Evolutionary conservation across 371 early-diverging fungal genomes (phyloP), one percentile per base, ranked within the genome.

Genomic region (Coemansia sp.): DNA sequence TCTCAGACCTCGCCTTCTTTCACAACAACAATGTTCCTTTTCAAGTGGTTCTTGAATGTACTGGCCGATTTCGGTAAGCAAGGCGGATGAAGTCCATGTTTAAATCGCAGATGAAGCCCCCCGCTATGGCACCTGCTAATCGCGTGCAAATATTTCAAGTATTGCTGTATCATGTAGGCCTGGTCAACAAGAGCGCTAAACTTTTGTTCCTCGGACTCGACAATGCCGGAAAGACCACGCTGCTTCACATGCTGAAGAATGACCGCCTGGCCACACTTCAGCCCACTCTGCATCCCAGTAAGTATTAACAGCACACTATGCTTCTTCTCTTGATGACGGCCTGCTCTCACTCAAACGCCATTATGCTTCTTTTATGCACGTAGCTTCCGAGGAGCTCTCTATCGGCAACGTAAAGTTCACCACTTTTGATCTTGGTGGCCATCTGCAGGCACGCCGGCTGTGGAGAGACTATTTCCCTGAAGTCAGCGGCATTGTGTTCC

Each of bases 181-280:
- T 98, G 72, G 85, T 94, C 76, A 95, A 97, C 84, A 98, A 98
- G 86, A 95, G 95, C 79, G 98, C 99, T 62, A 96, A 95, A 83
- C 94, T 99, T 77, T 87, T 99, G 53, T 99, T 99, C 86, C 88
- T 99, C 62, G 99, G 99, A 54, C 89, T 99, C 62, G 99, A 99
- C 81, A 99, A 99, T 86, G 98, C 99, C 64, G 99, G 99, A 64
- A 99, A 99, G 84, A 99, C 99, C 7, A 99, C 99, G 50, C 87
- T 99, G 40, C 88, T 99, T 40, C 97, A 98, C 85, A 97, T 99
- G 94, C 85, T 99, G 73, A 99, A 99, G 87, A 96, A 96, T 77
- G 97, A 98, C 81, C 92, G 98, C 61, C 84, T 98, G 72, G 95
- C 97, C 34, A 92, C 94, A 29, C 86, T 96, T 45, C 94, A 94